These are phyloP conservation scores for Pelargonium citronellum DNA, from an alignment of 441 rosid species.

Conservation along the genomic window DNA sequence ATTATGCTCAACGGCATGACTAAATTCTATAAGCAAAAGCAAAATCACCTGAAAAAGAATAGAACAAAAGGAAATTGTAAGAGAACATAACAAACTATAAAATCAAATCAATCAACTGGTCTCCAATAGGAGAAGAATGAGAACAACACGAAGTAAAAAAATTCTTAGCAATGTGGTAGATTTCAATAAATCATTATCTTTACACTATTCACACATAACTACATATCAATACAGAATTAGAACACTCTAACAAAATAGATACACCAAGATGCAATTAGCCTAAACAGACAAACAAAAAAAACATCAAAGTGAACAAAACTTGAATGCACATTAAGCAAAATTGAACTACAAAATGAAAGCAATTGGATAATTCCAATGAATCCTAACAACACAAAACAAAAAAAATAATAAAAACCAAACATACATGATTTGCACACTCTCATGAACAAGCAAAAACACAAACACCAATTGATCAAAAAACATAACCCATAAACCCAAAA, in stretches of 20 bases:
- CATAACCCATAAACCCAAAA: not conserved
- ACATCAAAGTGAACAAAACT: not conserved
- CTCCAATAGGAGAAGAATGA: not conserved
- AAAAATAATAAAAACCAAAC: not conserved
- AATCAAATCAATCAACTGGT: not conserved
- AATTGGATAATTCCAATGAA: too few species aligned
- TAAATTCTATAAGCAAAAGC: slow-evolving; percentile 83
- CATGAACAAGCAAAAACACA: not conserved
- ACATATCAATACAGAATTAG: not conserved
- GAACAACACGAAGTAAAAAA: not conserved
- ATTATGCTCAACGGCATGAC: slow-evolving; percentile 31
- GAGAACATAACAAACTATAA: not conserved
- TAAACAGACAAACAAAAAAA: not conserved
- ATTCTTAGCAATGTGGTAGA: not conserved
- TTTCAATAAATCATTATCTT: not conserved
- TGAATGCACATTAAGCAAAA: not conserved
- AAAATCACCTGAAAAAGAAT: slow-evolving; percentile 60
- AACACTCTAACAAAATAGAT: not conserved
- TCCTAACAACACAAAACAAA: not conserved
- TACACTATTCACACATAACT: not conserved
- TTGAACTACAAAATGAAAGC: too few species aligned
- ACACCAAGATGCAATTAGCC: not conserved
- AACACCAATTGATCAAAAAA: not conserved
- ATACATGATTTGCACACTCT: not conserved
- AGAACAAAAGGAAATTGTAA: slow-evolving; percentile 17